phyloP scores from a whole-genome alignment of 768 basidiomycete species.

The Suillus clintonianus region DNA sequence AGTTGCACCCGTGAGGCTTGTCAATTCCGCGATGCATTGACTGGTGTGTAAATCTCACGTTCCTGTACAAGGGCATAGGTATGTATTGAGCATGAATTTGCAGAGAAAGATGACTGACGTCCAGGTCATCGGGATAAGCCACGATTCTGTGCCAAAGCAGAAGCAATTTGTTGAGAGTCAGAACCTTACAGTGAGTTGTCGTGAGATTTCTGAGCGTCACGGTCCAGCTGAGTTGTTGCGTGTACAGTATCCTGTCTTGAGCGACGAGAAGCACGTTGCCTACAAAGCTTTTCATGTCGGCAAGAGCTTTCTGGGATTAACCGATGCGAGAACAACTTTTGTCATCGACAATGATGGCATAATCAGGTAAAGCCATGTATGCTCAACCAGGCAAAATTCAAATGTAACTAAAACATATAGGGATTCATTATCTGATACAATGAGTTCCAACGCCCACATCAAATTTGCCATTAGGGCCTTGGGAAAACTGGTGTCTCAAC shows the following conservation, averaged over 20 bases:
- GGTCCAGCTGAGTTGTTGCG: not conserved
- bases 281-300: constrained; percentile 68
- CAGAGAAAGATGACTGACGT: constrained; percentile 65
- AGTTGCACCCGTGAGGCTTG: constrained; percentile 86
- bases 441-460: constrained; percentile 65
- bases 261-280: constrained; percentile 64
- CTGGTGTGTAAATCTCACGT: constrained; percentile 42
- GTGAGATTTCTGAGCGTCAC: not conserved
- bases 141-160: constrained; percentile 72
- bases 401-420: constrained; percentile 30
- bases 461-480: constrained; percentile 75
- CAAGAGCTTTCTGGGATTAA: constrained; percentile 66
- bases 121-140: constrained; percentile 72
- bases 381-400: constrained; percentile 5
- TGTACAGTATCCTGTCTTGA: constrained; percentile 73
- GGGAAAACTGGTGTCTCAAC: constrained; percentile 40
- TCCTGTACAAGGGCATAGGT: not conserved
- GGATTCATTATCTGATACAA: constrained; percentile 57
- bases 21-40: constrained; percentile 77
- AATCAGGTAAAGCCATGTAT: constrained; percentile 47
- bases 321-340: constrained; percentile 69
- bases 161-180: constrained; percentile 73
- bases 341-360: constrained; percentile 73
- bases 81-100: not conserved
- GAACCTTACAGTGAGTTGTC: constrained; percentile 55